Evolutionary conservation across 225 moss, liverwort and hornwort genomes (phyloP), one percentile per base, ranked within the genome.

Genomic region (Takakia lepidozioides): DNA sequence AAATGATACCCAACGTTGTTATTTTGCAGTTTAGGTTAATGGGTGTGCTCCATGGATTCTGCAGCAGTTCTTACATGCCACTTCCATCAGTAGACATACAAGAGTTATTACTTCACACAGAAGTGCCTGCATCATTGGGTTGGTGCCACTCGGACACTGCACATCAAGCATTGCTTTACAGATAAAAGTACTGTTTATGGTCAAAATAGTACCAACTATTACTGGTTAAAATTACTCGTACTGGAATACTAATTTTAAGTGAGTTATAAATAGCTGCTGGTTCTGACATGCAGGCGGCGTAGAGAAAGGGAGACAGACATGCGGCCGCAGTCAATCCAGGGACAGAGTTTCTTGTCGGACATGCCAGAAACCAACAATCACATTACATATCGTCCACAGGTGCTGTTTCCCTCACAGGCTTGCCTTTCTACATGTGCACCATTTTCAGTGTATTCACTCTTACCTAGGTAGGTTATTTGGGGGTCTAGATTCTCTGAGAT

Each of bases 341-440:
- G 70, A 25, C 84, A 78, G 55, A 62, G 42, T 23, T 56, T 71
- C 47, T 62, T 84, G 30, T 63, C 64, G 51, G 81, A 84, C 19
- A 25, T 73, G 7, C 65, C 74, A 44, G 82, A 80, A 24, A 49
- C 66, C 52, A 85, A 68, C 51, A 75, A 66, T 64, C 84, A 80
- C 18, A 64, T 56, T 69, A 61, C 59, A 51, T 73, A 76, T 60
- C 77, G 61, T 42, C 64, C 69, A 25, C 73, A 78, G 78, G 78
- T 78, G 56, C 56, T 62, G 32, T 11, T n/a, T n/a, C n/a, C 26
- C 34, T 50, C 50, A 11, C 3, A 46, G 22, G 2, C 8, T 19
- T 41, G 4, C 4, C 20, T 1, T 41, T 17, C n/a, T 41, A 2
- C 3, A 0, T 19, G 41, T 41, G 41, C 20, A 17, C 41, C 41